Conservation (phyloP, 2,329 filamentous ascomycete genomes). For the Neospermospora avenae region DNA sequence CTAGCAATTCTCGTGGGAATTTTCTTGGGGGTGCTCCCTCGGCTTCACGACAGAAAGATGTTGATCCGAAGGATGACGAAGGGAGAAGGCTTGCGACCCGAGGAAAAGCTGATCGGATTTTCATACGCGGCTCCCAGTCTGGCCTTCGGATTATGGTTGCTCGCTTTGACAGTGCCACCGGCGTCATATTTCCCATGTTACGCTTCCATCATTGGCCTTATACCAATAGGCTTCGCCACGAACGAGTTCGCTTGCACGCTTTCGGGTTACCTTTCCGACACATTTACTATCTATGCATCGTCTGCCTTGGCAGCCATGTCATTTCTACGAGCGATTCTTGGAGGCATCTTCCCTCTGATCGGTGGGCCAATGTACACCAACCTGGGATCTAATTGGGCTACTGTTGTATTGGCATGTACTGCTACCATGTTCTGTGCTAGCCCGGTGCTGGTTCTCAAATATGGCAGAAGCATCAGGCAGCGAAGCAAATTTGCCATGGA, state of each 20-base stretch:
- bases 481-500: slow-evolving; percentile 39
- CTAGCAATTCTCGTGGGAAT: slow-evolving; percentile 41
- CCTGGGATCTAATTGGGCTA: slow-evolving; percentile 39
- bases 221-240: slow-evolving; percentile 45
- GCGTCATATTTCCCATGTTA: slow-evolving; percentile 38
- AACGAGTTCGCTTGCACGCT: slow-evolving; percentile 44
- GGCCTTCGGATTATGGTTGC: slow-evolving; percentile 43
- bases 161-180: slow-evolving; percentile 47
- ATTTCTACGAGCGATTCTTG: slow-evolving; percentile 39
- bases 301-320: slow-evolving; percentile 43
- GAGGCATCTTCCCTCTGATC: slow-evolving; percentile 41
- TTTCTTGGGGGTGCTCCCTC: slow-evolving; percentile 40
- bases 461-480: slow-evolving; percentile 37
- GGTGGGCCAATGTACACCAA: slow-evolving; percentile 39
- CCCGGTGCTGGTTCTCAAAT: slow-evolving; percentile 38
- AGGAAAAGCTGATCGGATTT: slow-evolving; percentile 48
- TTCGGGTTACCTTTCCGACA: slow-evolving; percentile 43
- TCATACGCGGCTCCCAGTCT: slow-evolving; percentile 43
- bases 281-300: slow-evolving; percentile 43
- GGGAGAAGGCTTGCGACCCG: slow-evolving; percentile 36
- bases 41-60: slow-evolving; percentile 41
- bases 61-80: slow-evolving; percentile 24
- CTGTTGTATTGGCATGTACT: slow-evolving; percentile 40
- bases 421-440: slow-evolving; percentile 42
- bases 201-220: slow-evolving; percentile 40